A percentile compares a stretch with the other conserved stretches of the same genome.
Conservation (phyloP, 306 rosid genomes). For the Rubus parviflorus region DNA sequence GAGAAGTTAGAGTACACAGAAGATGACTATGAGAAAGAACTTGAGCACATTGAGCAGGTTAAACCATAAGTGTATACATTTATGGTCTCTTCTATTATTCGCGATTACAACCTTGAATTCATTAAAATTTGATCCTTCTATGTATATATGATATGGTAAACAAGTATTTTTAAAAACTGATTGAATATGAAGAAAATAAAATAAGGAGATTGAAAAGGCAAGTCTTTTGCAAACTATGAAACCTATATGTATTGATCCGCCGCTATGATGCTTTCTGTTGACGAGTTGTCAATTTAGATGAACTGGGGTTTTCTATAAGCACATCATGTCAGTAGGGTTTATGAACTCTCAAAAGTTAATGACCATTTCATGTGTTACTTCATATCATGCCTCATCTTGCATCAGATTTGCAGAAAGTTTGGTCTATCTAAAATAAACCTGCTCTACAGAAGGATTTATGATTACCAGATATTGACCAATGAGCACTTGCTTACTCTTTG, state of each 20-base stretch:
- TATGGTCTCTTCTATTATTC: neutral
- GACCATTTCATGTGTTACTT: neutral
- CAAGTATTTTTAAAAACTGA: neutral
- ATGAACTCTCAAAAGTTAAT: neutral
- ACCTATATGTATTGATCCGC: neutral
- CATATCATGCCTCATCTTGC: neutral
- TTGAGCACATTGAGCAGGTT: constrained; percentile 97
- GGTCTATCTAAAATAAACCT: neutral
- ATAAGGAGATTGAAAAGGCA: neutral
- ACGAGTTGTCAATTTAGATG: neutral
- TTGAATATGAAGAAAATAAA: neutral
- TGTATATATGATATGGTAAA: neutral
- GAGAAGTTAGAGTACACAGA: constrained; percentile 84
- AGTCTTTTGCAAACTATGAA: neutral
- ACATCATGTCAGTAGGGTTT: neutral
- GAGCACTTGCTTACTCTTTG: constrained; percentile 6
- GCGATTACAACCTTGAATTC: neutral
- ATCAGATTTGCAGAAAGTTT: neutral
- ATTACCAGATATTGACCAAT: neutral
- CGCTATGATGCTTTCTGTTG: neutral
- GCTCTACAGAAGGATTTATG: neutral
- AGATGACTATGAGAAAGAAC: constrained; percentile 92
- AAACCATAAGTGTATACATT: constrained; percentile 12
- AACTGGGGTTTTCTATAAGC: neutral
- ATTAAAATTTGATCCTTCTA: neutral